These are phyloP conservation scores for Piloderma croceum DNA, from an alignment of 768 basidiomycete genomes.

Conservation along the genomic window DNA sequence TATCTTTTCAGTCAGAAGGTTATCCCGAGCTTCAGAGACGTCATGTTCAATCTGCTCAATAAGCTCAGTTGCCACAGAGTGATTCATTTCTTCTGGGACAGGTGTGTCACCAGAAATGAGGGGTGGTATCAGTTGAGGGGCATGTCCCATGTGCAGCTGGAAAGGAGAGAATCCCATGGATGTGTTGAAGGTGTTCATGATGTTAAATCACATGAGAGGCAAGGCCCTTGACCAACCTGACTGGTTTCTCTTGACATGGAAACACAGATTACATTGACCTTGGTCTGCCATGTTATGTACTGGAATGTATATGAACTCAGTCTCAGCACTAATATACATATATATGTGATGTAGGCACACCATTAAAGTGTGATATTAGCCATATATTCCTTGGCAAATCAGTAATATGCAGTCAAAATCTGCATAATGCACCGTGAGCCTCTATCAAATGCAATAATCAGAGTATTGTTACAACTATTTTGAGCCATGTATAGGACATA, in stretches of 20 bases:
- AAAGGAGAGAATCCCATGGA: slow-evolving; percentile 29
- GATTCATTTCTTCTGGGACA: not conserved
- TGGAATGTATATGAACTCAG: too few relatives aligned
- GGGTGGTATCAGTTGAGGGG: slow-evolving; percentile 21
- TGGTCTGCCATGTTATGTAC: too few relatives aligned
- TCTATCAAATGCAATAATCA: too few relatives aligned
- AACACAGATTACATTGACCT: too few relatives aligned
- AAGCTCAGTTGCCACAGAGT: slow-evolving; percentile 5
- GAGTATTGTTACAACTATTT: too few relatives aligned
- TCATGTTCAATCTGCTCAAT: slow-evolving; percentile 10
- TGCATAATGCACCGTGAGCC: too few relatives aligned
- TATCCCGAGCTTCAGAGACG: slow-evolving; percentile 28
- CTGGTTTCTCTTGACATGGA: slow-evolving; percentile 19
- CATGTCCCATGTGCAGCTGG: slow-evolving; percentile 19
- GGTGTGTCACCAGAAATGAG: not conserved
- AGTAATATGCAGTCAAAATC: too few relatives aligned
- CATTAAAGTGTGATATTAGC: too few relatives aligned
- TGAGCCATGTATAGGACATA: too few relatives aligned
- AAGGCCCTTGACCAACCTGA: slow-evolving; percentile 26
- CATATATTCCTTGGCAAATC: too few relatives aligned
- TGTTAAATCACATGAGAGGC: slow-evolving; percentile 23
- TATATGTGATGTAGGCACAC: too few relatives aligned
- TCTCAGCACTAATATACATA: too few relatives aligned
- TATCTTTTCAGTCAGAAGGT: slow-evolving; percentile 24
- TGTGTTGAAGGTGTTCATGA: slow-evolving; percentile 28